Evolutionary conservation across 2,329 filamentous ascomycete genomes (phyloP), one percentile per base, ranked within the genome.

Genomic region (Lecanoromycetidae sp.): DNA sequence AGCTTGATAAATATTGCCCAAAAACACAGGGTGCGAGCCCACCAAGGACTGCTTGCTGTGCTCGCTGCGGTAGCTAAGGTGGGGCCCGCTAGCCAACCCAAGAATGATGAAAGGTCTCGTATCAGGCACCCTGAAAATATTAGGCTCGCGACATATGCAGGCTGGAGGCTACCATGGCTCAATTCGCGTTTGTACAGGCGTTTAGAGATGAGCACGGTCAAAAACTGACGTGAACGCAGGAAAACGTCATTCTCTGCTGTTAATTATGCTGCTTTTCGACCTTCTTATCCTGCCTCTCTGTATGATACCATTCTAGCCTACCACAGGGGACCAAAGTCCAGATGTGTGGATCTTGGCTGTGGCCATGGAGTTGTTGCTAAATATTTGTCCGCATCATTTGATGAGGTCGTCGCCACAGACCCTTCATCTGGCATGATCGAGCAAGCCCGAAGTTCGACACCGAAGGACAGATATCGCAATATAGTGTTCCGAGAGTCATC

Each of bases 311-410:
- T 81, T 8, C 65, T 81, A 10, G 57, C 59, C 19, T 80, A 74
- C 59, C 75, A 80, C 59, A 63, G 66, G 20, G 62, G 63, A 3
- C 57, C 64, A 56, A 50, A 58, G 8, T 57, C 57, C 2, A 57
- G 63, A 17, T 63, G 63, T 44, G 58, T 82, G 7, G 79, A 82
- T 57, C 64, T 82, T n/a, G 79, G 79, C 40, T 78, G 75, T 54
- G 79, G 79, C 3, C 77, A 79, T 51, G 79, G 77, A 19, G 64
- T 75, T 42, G 69, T 79, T 19, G 66, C 75, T 5, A 71, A 75
- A 6, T 67, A 68, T 22, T 63, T 83, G 25, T 67, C 71, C 40
- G 63, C 67, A n/a, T 60, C 66, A 53, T 82, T 82, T 60, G 59
- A 58, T 5, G 62, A 60, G 17, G 66, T 74, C 19, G 57, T 75